phyloP scores from a whole-genome alignment of 2,329 filamentous ascomycete species.

The Nannizzia gypsea region DNA sequence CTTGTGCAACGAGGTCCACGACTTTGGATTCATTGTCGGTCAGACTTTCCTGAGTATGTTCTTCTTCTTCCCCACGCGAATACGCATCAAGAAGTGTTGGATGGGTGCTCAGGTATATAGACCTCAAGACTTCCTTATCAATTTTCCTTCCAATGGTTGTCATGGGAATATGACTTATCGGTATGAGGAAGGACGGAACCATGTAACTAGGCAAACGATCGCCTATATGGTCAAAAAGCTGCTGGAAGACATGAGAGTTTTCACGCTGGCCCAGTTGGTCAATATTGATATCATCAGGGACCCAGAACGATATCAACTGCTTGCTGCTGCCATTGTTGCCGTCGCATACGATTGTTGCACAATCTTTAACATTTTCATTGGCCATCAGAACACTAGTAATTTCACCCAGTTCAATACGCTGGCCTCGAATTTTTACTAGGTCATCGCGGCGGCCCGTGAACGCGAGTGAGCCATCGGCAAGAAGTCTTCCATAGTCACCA shows the following conservation, averaged over 20 bases:
- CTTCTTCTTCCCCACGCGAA: constrained; percentile 21
- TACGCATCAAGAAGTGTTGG: constrained; percentile 35
- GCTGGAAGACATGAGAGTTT: background rate
- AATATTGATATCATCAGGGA: constrained; percentile 29
- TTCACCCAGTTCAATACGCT: constrained; percentile 67
- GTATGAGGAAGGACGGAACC: constrained; percentile 63
- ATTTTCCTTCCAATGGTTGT: constrained; percentile 61
- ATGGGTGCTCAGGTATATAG: constrained; percentile 38
- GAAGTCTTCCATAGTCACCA: constrained; percentile 69
- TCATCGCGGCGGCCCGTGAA: constrained; percentile 65
- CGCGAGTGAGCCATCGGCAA: constrained; percentile 62
- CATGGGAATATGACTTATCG: constrained; percentile 56
- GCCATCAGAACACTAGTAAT: constrained; percentile 53
- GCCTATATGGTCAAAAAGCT: constrained; percentile 45
- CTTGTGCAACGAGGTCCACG: constrained; percentile 42
- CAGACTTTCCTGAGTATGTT: constrained; percentile 33
- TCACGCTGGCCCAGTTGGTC: background rate
- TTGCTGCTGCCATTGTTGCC: constrained; percentile 31
- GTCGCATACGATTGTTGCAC: constrained; percentile 49
- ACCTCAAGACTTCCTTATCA: constrained; percentile 46
- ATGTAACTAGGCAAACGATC: constrained; percentile 59
- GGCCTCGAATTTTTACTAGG: constrained; percentile 70
- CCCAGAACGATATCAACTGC: constrained; percentile 59
- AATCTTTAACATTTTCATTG: constrained; percentile 45
- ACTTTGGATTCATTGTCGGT: constrained; percentile 47